Evolutionary conservation across 2,329 filamentous ascomycete genomes (phyloP).

Genomic region (Sordariomycetes sp.): DNA sequence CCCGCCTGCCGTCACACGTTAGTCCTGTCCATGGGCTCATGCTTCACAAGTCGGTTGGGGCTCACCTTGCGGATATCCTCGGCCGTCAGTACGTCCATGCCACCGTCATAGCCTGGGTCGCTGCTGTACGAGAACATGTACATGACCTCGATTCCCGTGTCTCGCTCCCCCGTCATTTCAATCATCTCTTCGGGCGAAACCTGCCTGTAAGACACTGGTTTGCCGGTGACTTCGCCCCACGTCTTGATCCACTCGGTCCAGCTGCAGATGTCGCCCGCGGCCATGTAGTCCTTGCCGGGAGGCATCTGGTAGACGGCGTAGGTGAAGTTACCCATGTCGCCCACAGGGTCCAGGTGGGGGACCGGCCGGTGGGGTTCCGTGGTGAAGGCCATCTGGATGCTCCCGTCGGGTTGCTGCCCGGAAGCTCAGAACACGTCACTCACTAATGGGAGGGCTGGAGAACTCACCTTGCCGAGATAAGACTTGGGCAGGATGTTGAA

Average conservation of each 20-base stretch:
- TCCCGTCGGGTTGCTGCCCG: conserved; percentile 25
- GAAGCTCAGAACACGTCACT: background rate
- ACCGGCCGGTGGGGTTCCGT: conserved; percentile 24
- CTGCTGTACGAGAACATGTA: conserved; percentile 38
- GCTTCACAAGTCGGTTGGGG: background rate
- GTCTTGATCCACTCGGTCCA: conserved; percentile 34
- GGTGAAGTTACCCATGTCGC: conserved; percentile 36
- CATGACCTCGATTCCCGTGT: conserved; percentile 31
- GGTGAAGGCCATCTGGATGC: conserved; percentile 37
- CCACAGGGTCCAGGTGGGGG: conserved; percentile 36
- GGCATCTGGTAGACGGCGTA: conserved; percentile 41
- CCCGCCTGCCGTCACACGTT: conserved; percentile 21
- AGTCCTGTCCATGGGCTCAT: background rate
- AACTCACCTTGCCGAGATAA: conserved; percentile 35
- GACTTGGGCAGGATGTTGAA: conserved; percentile 34
- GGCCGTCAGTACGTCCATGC: conserved; percentile 29
- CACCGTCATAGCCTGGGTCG: conserved; percentile 39
- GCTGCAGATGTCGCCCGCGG: conserved; percentile 32
- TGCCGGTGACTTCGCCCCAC: conserved; percentile 27
- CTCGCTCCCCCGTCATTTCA: conserved; percentile 22
- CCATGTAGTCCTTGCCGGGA: conserved; percentile 38
- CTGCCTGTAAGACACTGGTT: conserved; percentile 26
- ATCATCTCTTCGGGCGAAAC: conserved; percentile 30
- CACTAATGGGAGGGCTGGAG: no score
- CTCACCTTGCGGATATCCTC: conserved; percentile 33